Evolutionary conservation across 179 eudicot species (phyloP), one percentile per base, ranked within the genome.

Genomic region (Corrigiola litoralis): DNA sequence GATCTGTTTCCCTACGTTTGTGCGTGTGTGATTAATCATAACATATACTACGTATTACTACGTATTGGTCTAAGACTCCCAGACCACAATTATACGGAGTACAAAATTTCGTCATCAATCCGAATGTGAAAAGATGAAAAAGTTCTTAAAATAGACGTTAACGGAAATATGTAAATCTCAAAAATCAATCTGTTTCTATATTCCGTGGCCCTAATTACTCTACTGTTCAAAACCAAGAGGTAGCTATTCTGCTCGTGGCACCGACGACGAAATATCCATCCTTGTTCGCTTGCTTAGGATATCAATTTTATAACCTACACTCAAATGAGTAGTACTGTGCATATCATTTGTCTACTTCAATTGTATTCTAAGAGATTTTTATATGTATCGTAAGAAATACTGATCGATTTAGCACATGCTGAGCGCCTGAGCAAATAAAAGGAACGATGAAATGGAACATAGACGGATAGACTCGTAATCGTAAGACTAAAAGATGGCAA

Each of bases 51-150:
- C 10, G 23, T 5, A 49, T 1, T 12, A 18, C 6, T 0, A 9
- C 33, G 12, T 2, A 25, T 24, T n/a, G n/a, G n/a, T n/a, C n/a
- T 53, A 38, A 9, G 13, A 25, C 40, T 53, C 50, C 23, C 40
- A 53, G 16, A 40, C 11, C 16, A 66, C 14, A 53, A 53, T 66
- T 12, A 66, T 54, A 38, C 51, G 31, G 20, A 34, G 5, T 9
- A 29, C 45, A n/a, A 54, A 55, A 41, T 38, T 24, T 59, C 37
- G 23, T 46, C 16, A 27, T 17, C 17, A n/a, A n/a, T 11, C 28
- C 8, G n/a, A 49, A 47, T 58, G 57, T 67, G 68, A 63, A 65
- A 34, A 52, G 25, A 37, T 27, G 58, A 37, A 21, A 7, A 49
- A 11, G n/a, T n/a, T n/a, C n/a, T n/a, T n/a, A n/a, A n/a, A n/a